Evolutionary conservation across 345 rosid genomes (phyloP), one percentile per base, ranked within the genome.

Genomic region (Murraya koenigii): DNA sequence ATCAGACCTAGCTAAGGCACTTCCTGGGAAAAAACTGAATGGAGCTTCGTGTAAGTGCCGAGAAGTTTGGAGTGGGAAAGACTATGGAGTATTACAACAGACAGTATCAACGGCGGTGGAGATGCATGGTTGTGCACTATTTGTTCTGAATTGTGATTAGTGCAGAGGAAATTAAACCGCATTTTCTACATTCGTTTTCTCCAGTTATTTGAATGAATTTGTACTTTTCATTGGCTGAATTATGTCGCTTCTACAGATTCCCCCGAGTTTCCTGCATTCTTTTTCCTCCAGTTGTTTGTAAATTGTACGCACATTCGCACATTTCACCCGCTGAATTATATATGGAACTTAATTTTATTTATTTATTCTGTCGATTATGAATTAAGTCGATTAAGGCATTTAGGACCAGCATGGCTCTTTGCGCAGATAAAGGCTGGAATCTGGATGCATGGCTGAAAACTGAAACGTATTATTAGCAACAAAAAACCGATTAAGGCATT

Each of bases 41-140:
- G 77, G 80, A 71, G 85, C 82, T 41, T 80, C 87, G 0, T 92
- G 97, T 72, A 55, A 44, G 41, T 68, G 86, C 82, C 78, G 54
- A 14, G 99, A 95, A 84, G 78, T 93, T 20, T 92, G 98, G 97
- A 91, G 91, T 23, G 88, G 85, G 7, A 82, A 75, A 64, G 69
- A 71, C 74, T 78, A 75, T 0, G 89, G 86, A 66, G 62, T 56
- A 30, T 81, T 76, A 3, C 74, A 15, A 61, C 78, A 81, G 61
- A 79, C 75, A 0, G 61, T 93, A 41, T 82, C 92, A 3, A 83
- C 78, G 33, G 75, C 69, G 55, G 88, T 93, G 44, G 86, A 80
- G 70, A 68, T 75, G 35, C 97, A 92, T 38, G 90, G 92, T 39
- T 80, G 86, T 81, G 89, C 94, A 47, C 77, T 95, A 19, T 88